Base-by-base conservation (phyloP, 257 asterid genomes). In the Solanum infundibuliforme region DNA sequence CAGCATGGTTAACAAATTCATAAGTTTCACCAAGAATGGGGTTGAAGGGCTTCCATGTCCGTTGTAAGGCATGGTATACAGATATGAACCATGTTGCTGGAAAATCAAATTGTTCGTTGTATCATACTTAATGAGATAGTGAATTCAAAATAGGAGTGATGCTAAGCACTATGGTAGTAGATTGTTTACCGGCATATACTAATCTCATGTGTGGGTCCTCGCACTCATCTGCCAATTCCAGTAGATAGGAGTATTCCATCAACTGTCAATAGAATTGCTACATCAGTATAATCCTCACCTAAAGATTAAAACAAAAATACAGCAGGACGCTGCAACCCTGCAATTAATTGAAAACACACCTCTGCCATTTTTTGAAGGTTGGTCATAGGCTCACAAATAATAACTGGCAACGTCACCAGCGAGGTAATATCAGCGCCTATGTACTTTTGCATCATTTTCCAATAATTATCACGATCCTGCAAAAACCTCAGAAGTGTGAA, bases 301-400 rank as follows among this genome's bases (percentile, higher is more conserved):
- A n/a, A 25, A 71, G 18, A 83, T 87, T 84, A 13, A 27, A 48
- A 71, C 58, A 88, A n/a, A 69, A 48, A 38, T 84, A 87, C 60
- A 87, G 89, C 85, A 90, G 36, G 52, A 65, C 27, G 21, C 83
- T 3, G 71, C 32, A 88, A 71, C 29, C 38, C 83, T 2, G 71
- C 27, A 77, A 79, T 7, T 29, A 87, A 89, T 77, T 81, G 60
- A 73, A 46, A 31, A 86, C 90, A 90, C 88, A 97, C 99, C 98
- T 97, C 99, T 72, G 99, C 99, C 98, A 97, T 94, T 93, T 97
- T 97, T 91, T 97, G 99, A 90, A 96, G 92, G 98, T 96, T 97
- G 43, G 99, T 97, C 98, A 97, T 95, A 25, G 99, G 99, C 97
- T 97, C 99, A 90, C 96, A 97, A 89, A 97, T 97, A 89, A 93